Conservation (phyloP, 805 yeast species). For the Metschnikowia colocasiae region DNA sequence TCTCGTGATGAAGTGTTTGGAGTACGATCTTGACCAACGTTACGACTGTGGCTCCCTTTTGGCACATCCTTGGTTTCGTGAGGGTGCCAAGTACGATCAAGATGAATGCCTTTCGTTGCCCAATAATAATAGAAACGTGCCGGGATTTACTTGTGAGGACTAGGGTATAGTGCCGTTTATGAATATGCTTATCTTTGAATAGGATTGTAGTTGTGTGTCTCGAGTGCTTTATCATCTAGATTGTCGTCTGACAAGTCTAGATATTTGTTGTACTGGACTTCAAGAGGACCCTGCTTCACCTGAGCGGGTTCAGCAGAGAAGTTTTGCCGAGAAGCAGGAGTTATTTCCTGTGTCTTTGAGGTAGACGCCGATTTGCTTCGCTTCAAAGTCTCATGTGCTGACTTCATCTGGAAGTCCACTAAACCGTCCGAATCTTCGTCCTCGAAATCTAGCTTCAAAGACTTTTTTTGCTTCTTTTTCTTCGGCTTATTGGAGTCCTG, state of each 20-base stretch:
- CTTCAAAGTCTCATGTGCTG: constrained; percentile 36
- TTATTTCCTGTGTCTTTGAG: not conserved
- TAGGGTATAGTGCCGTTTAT: not conserved
- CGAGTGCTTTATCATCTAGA: not conserved
- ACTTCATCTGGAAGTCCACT: constrained; percentile 31
- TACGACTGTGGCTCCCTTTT: constrained; percentile 53
- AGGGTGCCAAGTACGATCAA: constrained; percentile 11
- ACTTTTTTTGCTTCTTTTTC: constrained; percentile 25
- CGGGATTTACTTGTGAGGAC: constrained; percentile 30
- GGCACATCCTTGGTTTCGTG: constrained; percentile 49
- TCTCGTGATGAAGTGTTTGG: constrained; percentile 49
- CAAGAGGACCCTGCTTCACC: too few relatives aligned
- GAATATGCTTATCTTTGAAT: not conserved
- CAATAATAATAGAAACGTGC: constrained; percentile 25
- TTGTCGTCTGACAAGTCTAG: constrained; percentile 3
- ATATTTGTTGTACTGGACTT: not conserved
- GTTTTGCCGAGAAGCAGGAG: not conserved
- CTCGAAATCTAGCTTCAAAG: constrained; percentile 33
- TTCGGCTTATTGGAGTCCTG: constrained; percentile 4
- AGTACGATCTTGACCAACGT: constrained; percentile 46
- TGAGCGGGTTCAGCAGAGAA: not conserved
- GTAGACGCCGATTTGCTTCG: not conserved
- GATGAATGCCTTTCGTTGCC: constrained; percentile 21
- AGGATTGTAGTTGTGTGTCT: constrained; percentile 1
- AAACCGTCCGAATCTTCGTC: constrained; percentile 31